Evolutionary conservation across 495 filamentous ascomycete genomes (phyloP).

Genomic region (Lindgomyces ingoldianus): DNA sequence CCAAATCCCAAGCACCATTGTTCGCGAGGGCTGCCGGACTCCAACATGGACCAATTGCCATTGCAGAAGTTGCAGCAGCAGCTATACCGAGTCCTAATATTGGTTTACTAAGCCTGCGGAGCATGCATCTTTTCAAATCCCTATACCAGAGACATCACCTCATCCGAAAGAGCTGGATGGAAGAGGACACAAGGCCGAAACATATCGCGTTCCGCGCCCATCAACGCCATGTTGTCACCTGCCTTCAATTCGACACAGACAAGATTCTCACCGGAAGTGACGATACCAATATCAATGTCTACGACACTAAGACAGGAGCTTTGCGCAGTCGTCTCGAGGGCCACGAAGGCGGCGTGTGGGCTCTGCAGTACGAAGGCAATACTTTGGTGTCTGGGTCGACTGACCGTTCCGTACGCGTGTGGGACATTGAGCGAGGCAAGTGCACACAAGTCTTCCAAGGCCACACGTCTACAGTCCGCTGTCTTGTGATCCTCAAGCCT

Average conservation of each 20-base stretch:
- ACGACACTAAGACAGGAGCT: conserved; percentile 93
- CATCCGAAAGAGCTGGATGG: conserved; percentile 89
- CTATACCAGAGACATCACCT: conserved; percentile 89
- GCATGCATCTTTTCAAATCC: conserved; percentile 92
- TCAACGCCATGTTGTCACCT: conserved; percentile 94
- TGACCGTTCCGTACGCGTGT: conserved; percentile 91
- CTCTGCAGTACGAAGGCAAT: conserved; percentile 93
- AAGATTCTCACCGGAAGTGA: conserved; percentile 98
- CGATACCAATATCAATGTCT: conserved; percentile 97
- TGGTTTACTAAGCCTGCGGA: conserved; percentile 74
- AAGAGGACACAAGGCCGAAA: conserved; percentile 76
- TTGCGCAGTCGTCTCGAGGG: conserved; percentile 79
- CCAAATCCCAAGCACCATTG: conserved; percentile 44
- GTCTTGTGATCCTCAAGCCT: conserved; percentile 91
- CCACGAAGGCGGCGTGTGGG: conserved; percentile 98
- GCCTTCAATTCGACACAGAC: conserved; percentile 94
- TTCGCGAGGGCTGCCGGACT: conserved; percentile 48
- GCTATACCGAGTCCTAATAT: conserved; percentile 80
- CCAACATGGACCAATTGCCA: conserved; percentile 75
- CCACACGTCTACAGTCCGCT: conserved; percentile 95
- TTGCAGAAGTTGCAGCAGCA: conserved; percentile 75
- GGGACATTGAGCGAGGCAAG: conserved; percentile 89
- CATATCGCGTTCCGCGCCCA: conserved; percentile 97
- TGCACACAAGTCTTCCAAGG: conserved; percentile 96
- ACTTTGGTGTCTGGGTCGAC: conserved; percentile 94